Conservation (phyloP, 2,329 filamentous ascomycete genomes). For the Claviceps sp. region DNA sequence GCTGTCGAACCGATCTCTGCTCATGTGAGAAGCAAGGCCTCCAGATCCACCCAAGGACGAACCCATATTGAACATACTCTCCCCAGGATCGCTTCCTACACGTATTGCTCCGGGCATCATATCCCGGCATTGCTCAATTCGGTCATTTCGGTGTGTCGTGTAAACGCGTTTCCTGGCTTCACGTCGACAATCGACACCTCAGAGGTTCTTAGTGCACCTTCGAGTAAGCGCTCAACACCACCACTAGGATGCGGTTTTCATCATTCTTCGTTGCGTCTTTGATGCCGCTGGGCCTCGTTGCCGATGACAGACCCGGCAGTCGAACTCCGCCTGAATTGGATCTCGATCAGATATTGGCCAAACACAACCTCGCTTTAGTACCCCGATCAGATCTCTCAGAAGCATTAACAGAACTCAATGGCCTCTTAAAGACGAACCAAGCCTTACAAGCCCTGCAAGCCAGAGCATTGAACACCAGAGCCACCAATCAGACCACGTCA, state of each 20-base stretch:
- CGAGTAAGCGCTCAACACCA: conserved; percentile 2
- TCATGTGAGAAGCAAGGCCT: conserved; percentile 1
- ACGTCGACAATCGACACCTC: background rate
- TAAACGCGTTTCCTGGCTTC: background rate
- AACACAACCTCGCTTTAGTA: conserved; percentile 30
- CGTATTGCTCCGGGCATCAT: background rate
- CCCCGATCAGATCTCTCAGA: conserved; percentile 33
- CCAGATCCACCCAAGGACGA: background rate
- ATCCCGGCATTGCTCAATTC: background rate
- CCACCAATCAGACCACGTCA: background rate
- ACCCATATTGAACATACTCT: conserved; percentile 1
- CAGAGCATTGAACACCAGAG: conserved; percentile 1
- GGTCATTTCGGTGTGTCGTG: background rate
- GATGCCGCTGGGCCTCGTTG: conserved; percentile 20
- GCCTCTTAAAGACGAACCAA: conserved; percentile 21
- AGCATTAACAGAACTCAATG: conserved; percentile 27
- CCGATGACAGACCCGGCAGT: conserved; percentile 11
- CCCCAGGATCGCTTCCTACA: background rate
- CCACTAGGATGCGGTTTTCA: conserved; percentile 21
- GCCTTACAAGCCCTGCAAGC: conserved; percentile 4
- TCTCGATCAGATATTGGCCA: conserved; percentile 27
- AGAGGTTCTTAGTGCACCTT: background rate
- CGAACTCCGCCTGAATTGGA: conserved; percentile 20
- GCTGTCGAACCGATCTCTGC: background rate
- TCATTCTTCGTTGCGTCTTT: conserved; percentile 21